phyloP scores from a whole-genome alignment of 208 protist genomes.

The Leishmania arabica region DNA sequence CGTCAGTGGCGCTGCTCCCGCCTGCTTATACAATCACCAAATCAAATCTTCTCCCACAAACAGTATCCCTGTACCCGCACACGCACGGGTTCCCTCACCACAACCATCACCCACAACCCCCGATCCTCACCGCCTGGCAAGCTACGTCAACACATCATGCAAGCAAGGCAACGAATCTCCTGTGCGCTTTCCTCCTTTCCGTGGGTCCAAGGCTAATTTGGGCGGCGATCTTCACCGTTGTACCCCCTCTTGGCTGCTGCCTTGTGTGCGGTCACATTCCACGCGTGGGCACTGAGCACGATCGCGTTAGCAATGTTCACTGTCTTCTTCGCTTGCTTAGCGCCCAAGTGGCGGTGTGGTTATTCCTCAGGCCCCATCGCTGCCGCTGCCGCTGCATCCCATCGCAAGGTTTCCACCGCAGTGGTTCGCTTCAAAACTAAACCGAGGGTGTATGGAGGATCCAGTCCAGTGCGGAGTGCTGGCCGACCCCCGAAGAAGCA shows the following conservation, averaged over 20 bases:
- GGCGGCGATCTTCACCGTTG: neutral
- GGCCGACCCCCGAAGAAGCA: neutral
- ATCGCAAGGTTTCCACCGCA: neutral
- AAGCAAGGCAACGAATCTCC: neutral
- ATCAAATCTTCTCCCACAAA: neutral
- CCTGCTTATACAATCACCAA: neutral
- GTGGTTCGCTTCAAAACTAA: neutral
- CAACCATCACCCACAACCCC: neutral
- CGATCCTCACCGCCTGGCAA: neutral
- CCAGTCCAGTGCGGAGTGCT: neutral
- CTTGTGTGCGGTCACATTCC: neutral
- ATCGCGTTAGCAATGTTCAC: neutral
- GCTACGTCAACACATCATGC: neutral
- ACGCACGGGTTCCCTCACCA: neutral
- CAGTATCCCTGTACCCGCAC: neutral
- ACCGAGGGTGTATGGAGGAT: neutral
- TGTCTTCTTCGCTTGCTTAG: constrained; percentile 8
- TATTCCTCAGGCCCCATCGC: neutral
- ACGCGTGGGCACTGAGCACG: neutral
- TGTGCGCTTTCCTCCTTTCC: neutral
- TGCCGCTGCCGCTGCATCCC: neutral
- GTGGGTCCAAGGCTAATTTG: neutral
- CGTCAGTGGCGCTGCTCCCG: neutral
- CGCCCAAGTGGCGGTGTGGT: neutral
- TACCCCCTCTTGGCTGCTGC: neutral